Conservation (phyloP, 108 stramenopile genomes). For the Nitzschia sp. region DNA sequence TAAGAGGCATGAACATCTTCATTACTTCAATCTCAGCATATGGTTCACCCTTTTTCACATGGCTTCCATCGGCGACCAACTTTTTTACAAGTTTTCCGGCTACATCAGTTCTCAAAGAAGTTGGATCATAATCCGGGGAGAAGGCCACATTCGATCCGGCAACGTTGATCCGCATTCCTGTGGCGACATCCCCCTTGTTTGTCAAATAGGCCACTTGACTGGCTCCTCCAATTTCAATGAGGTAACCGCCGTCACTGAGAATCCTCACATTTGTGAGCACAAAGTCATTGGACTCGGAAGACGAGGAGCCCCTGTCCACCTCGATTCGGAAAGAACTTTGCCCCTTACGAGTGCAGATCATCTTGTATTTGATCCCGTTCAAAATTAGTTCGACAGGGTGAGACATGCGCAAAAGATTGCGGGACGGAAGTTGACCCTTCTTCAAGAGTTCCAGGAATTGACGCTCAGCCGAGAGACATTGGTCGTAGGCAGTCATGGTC, state of each 20-base stretch:
- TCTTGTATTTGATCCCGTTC: conserved; percentile 90
- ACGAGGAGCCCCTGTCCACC: conserved; percentile 23
- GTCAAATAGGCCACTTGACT: conserved; percentile 92
- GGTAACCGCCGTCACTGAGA: conserved; percentile 95
- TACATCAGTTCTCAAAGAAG: conserved; percentile 89
- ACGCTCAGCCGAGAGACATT: conserved; percentile 50
- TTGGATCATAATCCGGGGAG: conserved; percentile 96
- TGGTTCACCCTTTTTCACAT: conserved; percentile 82
- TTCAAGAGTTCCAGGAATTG: conserved; percentile 77
- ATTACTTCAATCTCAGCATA: conserved; percentile 99
- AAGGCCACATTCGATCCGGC: conserved; percentile 91
- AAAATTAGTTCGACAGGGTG: conserved; percentile 89
- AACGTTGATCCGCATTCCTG: conserved; percentile 83
- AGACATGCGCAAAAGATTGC: conserved; percentile 71
- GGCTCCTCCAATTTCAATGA: conserved; percentile 88
- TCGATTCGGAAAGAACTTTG: conserved; percentile 62
- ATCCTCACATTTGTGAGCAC: conserved; percentile 80
- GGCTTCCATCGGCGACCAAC: conserved; percentile 91
- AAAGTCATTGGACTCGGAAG: conserved; percentile 18
- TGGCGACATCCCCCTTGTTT: conserved; percentile 65
- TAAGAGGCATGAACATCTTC: conserved; percentile 99
- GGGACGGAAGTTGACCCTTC: conserved; percentile 90
- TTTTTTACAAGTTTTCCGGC: conserved; percentile 97
- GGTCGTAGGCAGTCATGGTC: conserved; percentile 70
- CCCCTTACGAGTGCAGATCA: conserved; percentile 73